These are phyloP conservation scores for Gnetum montanum DNA, from an alignment of 75 land plant genomes.

Conservation along the genomic window DNA sequence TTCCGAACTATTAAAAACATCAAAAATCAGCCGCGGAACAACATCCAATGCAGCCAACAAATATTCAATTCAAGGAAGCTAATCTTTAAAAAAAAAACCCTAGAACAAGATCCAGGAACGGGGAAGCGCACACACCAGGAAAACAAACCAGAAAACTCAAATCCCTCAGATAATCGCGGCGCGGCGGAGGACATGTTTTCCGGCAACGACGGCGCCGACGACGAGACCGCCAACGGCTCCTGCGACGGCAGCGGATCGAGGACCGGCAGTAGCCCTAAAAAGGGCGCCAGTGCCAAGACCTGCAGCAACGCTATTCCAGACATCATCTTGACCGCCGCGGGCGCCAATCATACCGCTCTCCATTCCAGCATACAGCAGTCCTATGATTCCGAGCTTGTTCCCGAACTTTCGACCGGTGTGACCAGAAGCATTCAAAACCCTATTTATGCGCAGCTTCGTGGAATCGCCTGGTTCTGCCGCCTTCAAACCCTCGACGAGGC, in stretches of 20 bases:
- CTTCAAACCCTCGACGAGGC: conserved; percentile 39
- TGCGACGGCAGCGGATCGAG: conserved; percentile 75
- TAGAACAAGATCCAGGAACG: too few species aligned
- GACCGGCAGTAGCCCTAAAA: conserved; percentile 69
- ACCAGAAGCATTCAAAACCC: conserved; percentile 70
- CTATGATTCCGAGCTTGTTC: conserved; percentile 67
- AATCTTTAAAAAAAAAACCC: too few species aligned
- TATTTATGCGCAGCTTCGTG: conserved; percentile 55
- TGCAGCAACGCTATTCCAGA: conserved; percentile 51
- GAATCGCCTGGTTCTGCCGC: conserved; percentile 65
- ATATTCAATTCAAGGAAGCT: too few species aligned
- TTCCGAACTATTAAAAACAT: too few species aligned
- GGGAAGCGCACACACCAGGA: too few species aligned
- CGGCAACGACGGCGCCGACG: conserved; percentile 51
- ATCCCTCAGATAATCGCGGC: conserved; percentile 50
- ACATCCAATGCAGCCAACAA: too few species aligned
- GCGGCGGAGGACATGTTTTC: conserved; percentile 58
- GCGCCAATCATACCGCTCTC: conserved; percentile 53
- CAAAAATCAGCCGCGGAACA: too few species aligned
- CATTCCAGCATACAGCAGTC: conserved; percentile 70
- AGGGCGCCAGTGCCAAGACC: conserved; percentile 82
- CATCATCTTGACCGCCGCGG: conserved; percentile 50
- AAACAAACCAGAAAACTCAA: too few species aligned
- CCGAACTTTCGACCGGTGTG: conserved; percentile 49
- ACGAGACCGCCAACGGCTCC: conserved; percentile 81